Conservation (phyloP, 108 stramenopile species). For the Skeletonema menzelii region DNA sequence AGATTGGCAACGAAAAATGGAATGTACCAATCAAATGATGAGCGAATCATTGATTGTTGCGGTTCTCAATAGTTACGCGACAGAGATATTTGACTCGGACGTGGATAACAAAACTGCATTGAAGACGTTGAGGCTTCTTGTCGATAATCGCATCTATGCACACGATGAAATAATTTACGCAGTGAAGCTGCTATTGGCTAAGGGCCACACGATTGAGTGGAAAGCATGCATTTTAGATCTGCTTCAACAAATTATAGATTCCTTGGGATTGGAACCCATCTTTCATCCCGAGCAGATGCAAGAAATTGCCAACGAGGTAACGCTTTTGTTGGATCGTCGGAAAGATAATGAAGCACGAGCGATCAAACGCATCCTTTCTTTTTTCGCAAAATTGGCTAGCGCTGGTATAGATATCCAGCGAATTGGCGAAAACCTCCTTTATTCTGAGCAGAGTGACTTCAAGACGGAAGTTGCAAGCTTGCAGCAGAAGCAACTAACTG, state of each 20-base stretch:
- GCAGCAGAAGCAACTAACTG: constrained; percentile 1
- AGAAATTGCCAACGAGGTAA: neutral
- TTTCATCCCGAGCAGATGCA: neutral
- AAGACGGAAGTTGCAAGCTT: neutral
- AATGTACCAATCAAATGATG: neutral
- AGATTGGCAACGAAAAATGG: neutral
- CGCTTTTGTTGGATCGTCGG: neutral
- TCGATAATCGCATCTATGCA: neutral
- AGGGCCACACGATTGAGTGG: neutral
- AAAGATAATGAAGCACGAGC: neutral
- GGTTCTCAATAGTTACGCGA: neutral
- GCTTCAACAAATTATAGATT: neutral
- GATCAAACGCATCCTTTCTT: neutral
- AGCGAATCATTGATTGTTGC: neutral
- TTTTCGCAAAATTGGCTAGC: neutral
- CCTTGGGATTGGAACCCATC: neutral
- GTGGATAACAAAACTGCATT: neutral
- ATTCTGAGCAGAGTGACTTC: neutral
- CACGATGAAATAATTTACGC: constrained; percentile 5
- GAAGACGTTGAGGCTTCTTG: neutral
- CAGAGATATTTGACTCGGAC: neutral
- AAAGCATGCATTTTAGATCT: neutral
- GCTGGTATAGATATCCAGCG: neutral
- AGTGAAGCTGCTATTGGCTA: neutral
- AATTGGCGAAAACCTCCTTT: neutral